Evolutionary conservation across 2,329 filamentous ascomycete species (phyloP).

Genomic region (Pseudogymnoascus verrucosus): DNA sequence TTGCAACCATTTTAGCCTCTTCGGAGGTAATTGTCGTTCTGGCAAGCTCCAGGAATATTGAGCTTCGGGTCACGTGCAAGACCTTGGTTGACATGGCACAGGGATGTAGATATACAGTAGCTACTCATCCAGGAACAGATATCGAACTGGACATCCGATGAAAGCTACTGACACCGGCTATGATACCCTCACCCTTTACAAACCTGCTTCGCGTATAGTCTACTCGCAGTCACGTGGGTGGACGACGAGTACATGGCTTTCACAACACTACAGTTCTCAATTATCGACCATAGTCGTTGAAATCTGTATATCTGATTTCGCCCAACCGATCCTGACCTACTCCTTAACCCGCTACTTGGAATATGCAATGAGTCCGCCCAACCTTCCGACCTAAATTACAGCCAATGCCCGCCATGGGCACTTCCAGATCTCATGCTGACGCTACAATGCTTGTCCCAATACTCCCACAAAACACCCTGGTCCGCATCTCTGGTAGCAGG

Average conservation of each 20-base stretch:
- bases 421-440: neutral
- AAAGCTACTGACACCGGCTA: neutral
- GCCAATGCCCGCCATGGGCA: neutral
- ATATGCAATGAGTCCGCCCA: conserved; percentile 5
- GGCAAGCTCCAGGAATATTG: neutral
- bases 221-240: neutral
- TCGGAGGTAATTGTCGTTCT: neutral
- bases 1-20: neutral
- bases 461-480: neutral
- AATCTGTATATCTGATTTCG: conserved; percentile 5
- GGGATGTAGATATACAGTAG: neutral
- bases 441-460: neutral
- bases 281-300: neutral
- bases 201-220: neutral
- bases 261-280: neutral
- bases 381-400: conserved; percentile 3
- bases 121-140: neutral
- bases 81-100: neutral
- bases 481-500: neutral
- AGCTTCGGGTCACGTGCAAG: neutral
- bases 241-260: neutral
- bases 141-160: neutral
- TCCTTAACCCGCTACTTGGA: neutral
- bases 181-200: neutral
- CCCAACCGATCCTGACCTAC: neutral